Percentiles rank a stretch among this genome's conserved stretches.
These are phyloP conservation scores for Phlebiopsis gigantea DNA, from an alignment of 768 basidiomycete genomes.

Conservation along the genomic window DNA sequence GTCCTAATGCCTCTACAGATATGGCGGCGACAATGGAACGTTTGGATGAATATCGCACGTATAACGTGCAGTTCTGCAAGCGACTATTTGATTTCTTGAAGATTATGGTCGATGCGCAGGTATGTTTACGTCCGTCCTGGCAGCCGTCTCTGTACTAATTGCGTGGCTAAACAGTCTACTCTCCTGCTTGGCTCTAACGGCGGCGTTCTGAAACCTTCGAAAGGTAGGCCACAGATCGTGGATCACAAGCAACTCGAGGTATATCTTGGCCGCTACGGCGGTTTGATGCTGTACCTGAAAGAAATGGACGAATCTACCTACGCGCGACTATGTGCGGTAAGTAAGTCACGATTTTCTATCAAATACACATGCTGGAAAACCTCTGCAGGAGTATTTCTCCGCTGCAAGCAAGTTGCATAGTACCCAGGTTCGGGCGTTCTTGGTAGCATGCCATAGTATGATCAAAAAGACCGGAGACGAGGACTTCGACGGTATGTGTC, in stretches of 20 bases:
- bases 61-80: constrained; percentile 92
- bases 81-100: constrained; percentile 83
- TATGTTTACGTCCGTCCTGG: constrained; percentile 27
- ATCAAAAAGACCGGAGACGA: constrained; percentile 71
- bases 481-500: constrained; percentile 55
- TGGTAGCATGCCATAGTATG: constrained; percentile 50
- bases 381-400: constrained; percentile 85
- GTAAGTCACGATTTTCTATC: constrained; percentile 29
- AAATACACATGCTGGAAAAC: too few species aligned
- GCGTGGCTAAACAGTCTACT: constrained; percentile 44
- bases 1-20: constrained; percentile 37
- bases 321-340: constrained; percentile 83
- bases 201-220: constrained; percentile 44
- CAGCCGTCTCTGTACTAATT: not conserved
- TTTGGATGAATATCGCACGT: constrained; percentile 82
- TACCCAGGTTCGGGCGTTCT: constrained; percentile 70
- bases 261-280: constrained; percentile 84
- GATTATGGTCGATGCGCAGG: constrained; percentile 91
- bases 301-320: constrained; percentile 94
- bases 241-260: constrained; percentile 73
- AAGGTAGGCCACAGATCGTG: constrained; percentile 43
- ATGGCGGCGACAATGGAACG: constrained; percentile 98
- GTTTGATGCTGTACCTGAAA: constrained; percentile 86
- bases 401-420: constrained; percentile 77
- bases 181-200: constrained; percentile 58